A percentile compares a stretch with the other conserved stretches of the same genome.
Evolutionary conservation across 768 basidiomycete genomes (phyloP).

Genomic region (Pseudohyphozyma bogoriensis): DNA sequence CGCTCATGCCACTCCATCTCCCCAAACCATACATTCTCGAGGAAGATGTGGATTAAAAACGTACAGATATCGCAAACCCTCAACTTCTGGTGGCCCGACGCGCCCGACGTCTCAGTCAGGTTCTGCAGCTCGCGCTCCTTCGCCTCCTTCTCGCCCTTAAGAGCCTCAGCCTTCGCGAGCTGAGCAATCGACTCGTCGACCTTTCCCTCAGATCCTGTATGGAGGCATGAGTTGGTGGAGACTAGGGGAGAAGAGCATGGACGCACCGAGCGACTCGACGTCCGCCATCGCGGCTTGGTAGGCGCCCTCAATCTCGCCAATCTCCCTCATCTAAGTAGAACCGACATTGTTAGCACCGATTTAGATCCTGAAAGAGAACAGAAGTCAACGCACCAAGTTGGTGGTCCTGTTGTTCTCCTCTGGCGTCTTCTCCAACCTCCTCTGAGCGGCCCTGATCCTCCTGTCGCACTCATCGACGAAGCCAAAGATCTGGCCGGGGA

Average conservation of each 20-base stretch:
- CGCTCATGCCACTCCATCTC: too few relatives aligned
- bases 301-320: slow-evolving; percentile 96
- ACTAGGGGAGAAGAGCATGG: background rate
- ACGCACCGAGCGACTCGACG: slow-evolving; percentile 78
- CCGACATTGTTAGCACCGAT: background rate
- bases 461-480: slow-evolving; percentile 99
- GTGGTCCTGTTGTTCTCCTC: slow-evolving; percentile 99
- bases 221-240: slow-evolving; percentile 18
- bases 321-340: slow-evolving; percentile 77
- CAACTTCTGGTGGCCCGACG: slow-evolving; percentile 98
- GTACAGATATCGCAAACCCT: slow-evolving; percentile 99
- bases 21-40: too few relatives aligned
- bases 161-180: slow-evolving; percentile 90
- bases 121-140: slow-evolving; percentile 97
- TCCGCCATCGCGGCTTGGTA: slow-evolving; percentile 98
- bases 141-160: slow-evolving; percentile 89
- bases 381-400: slow-evolving; percentile 55
- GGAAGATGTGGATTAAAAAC: too few relatives aligned
- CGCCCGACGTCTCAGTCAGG: slow-evolving; percentile 93
- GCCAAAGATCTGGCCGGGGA: slow-evolving; percentile 68
- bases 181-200: slow-evolving; percentile 98
- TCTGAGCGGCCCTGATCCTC: slow-evolving; percentile 83
- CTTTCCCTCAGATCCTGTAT: slow-evolving; percentile 87
- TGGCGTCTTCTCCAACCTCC: slow-evolving; percentile 95
- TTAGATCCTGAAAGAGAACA: background rate